Evolutionary conservation across 2,329 filamentous ascomycete genomes (phyloP).

Genomic region (Paecilomyces variotii): DNA sequence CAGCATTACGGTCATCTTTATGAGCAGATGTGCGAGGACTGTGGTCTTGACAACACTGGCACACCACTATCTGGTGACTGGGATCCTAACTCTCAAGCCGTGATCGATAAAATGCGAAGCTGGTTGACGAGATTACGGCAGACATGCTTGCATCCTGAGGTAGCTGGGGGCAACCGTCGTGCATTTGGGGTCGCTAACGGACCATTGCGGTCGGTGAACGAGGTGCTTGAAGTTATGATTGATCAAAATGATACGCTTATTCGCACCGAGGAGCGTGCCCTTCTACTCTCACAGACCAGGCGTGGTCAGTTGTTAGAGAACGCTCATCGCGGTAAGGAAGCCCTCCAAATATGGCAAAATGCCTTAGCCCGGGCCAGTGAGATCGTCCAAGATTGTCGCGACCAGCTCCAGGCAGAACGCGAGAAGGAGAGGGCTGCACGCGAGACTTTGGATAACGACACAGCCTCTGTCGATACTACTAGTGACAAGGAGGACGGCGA

Average conservation of each 20-base stretch:
- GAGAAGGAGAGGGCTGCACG: constrained; percentile 16
- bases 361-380: constrained; percentile 43
- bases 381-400: constrained; percentile 54
- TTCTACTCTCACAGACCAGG: constrained; percentile 56
- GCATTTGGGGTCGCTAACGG: constrained; percentile 55
- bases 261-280: constrained; percentile 59
- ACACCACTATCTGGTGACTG: constrained; percentile 54
- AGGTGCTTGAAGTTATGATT: constrained; percentile 87
- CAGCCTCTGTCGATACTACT: constrained; percentile 4
- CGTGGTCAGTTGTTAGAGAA: constrained; percentile 75
- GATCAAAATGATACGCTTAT: constrained; percentile 67
- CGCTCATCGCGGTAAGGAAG: constrained; percentile 57
- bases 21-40: constrained; percentile 63
- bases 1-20: constrained; percentile 77
- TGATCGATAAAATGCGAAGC: constrained; percentile 64
- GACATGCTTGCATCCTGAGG: constrained; percentile 76
- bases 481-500: constrained; percentile 31
- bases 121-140: constrained; percentile 75
- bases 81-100: constrained; percentile 50
- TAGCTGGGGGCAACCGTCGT: constrained; percentile 59
- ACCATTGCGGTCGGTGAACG: constrained; percentile 70
- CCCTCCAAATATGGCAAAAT: constrained; percentile 61
- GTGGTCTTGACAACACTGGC: constrained; percentile 58
- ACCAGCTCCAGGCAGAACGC: constrained; percentile 48
- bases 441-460: constrained; percentile 12